Base-by-base conservation (phyloP, 2,329 filamentous ascomycete genomes). In the Hymenoscyphus repandus region DNA sequence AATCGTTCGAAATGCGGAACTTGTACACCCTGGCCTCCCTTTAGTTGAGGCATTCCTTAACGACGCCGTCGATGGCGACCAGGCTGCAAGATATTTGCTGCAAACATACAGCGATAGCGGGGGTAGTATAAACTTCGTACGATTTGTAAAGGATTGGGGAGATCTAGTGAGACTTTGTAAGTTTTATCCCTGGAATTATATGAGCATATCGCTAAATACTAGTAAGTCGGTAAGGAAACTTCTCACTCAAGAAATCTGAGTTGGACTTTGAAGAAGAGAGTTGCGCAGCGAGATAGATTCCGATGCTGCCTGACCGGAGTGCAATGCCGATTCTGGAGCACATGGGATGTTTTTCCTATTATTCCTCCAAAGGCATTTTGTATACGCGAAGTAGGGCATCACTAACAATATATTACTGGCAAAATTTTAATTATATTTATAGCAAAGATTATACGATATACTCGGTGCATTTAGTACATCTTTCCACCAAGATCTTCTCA, bases 1-100 rank as follows among this genome's bases (percentile, higher is more conserved):
- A 12, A 41, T 48, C 11, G 30, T 48, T 20, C 36, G 34, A 34
- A 20, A 32, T 33, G n/a, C 45, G 30, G 27, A 41, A 4, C 37
- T 48, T 20, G 31, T 3, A 18, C 45, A 54, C 22, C 52, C 11
- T n/a, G 36, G 22, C 38, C 22, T 49, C 11, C 41, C 45, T 40
- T 43, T 54, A 20, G 42, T 54, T n/a, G 52, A 54, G 30, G 33
- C 37, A 46, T 54, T 51, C 42, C 27, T 54, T 18, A 49, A 49
- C n/a, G 49, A 54, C 22, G 52, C 49, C 31, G 41, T 33, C 6
- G 37, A 54, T 45, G 45, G 40, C 20, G 31, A 51, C 13, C 40
- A 40, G 30, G 47, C 48, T 33, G 49, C 52, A 36, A 49, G 20
- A 34, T 51, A 54, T 41, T 36, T 54, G 15, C 37, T 54, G 45